phyloP scores from a whole-genome alignment of 768 basidiomycete species.

The Auricularia heimuer region DNA sequence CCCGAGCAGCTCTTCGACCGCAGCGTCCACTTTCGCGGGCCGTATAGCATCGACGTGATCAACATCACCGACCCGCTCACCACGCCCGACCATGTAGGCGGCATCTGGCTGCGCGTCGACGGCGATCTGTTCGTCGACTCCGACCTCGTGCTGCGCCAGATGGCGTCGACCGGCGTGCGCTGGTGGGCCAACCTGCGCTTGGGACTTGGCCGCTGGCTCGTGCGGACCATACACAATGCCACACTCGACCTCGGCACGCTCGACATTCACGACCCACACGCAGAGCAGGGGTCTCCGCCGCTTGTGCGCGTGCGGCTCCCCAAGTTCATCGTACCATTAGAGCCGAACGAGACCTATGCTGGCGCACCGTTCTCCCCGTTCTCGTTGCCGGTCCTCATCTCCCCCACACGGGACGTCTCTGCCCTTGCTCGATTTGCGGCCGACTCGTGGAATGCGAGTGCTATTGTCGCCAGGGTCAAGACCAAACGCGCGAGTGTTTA shows the following conservation, averaged over 20 bases:
- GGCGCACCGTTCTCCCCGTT: constrained; percentile 49
- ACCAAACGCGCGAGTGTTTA: constrained; percentile 35
- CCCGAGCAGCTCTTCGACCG: constrained; percentile 49
- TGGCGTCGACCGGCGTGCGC: constrained; percentile 12
- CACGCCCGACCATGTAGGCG: constrained; percentile 23
- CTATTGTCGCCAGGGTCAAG: constrained; percentile 33
- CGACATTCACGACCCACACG: not conserved
- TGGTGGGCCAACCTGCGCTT: constrained; percentile 44
- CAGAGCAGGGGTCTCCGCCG: constrained; percentile 14
- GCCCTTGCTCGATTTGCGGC: constrained; percentile 41
- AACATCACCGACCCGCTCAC: constrained; percentile 36
- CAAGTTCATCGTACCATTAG: constrained; percentile 47
- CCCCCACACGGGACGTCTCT: constrained; percentile 43
- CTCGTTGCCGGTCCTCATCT: constrained; percentile 39
- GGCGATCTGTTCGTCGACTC: constrained; percentile 36
- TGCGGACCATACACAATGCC: constrained; percentile 44
- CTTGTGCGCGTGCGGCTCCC: constrained; percentile 40
- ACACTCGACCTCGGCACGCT: constrained; percentile 47
- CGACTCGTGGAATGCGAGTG: constrained; percentile 49
- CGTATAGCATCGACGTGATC: constrained; percentile 50
- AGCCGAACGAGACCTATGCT: constrained; percentile 41
- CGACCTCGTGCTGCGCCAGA: constrained; percentile 33
- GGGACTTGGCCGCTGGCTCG: constrained; percentile 47
- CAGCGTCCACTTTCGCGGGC: constrained; percentile 48
- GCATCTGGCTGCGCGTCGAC: constrained; percentile 48